phyloP scores from a whole-genome alignment of 805 yeast genomes.

The Wickerhamiella dianesei region DNA sequence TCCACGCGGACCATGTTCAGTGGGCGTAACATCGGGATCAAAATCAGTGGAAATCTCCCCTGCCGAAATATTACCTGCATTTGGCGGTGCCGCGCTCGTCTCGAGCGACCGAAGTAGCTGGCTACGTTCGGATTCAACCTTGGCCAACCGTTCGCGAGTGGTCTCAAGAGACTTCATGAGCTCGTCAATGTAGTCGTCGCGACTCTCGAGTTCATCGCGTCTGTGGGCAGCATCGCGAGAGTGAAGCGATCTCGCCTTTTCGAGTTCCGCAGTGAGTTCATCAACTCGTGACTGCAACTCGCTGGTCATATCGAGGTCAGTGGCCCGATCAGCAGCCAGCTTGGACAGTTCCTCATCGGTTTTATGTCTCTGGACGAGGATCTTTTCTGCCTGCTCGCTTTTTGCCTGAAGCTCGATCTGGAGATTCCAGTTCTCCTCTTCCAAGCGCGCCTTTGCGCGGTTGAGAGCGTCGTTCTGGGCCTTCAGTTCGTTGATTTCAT shows the following conservation, averaged over 20 bases:
- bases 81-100: not conserved
- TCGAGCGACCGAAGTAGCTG: not conserved
- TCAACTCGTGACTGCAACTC: not conserved
- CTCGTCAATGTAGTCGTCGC: constrained; percentile 18
- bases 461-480: not conserved
- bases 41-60: not conserved
- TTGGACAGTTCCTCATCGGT: constrained; percentile 3
- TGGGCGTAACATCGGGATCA: not conserved
- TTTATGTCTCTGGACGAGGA: constrained; percentile 18
- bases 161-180: constrained; percentile 11
- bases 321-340: not conserved
- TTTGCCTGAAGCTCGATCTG: constrained; percentile 23
- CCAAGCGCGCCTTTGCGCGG: constrained; percentile 7
- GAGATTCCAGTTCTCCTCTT: constrained; percentile 28
- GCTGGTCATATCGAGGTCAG: not conserved
- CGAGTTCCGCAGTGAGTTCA: not conserved
- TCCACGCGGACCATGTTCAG: constrained; percentile 21
- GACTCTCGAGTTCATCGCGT: constrained; percentile 18
- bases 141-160: constrained; percentile 10
- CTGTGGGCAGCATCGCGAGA: constrained; percentile 21
- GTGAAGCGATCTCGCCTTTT: constrained; percentile 17
- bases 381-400: constrained; percentile 16
- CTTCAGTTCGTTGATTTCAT: not conserved
- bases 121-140: not conserved
- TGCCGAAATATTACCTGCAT: not conserved